A percentile compares a stretch with the other conserved stretches of the same genome.
Evolutionary conservation across 2,329 filamentous ascomycete species (phyloP).

Genomic region (Stylonectria norvegica): DNA sequence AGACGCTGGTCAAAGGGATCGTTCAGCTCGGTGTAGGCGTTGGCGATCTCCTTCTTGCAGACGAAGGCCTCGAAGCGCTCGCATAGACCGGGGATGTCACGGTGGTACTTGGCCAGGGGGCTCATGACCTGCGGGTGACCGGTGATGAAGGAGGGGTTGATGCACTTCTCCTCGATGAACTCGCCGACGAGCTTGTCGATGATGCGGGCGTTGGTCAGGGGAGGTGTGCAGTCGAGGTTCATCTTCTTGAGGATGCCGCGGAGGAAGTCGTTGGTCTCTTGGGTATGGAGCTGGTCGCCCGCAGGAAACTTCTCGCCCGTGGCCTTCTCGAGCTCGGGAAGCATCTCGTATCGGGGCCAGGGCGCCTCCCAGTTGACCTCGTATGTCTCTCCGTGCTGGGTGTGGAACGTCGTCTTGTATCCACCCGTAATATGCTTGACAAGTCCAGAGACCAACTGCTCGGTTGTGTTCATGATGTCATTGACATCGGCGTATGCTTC

Average conservation of each 20-base stretch:
- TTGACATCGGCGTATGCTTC: slow-evolving; percentile 89
- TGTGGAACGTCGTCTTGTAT: slow-evolving; percentile 82
- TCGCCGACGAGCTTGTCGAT: slow-evolving; percentile 92
- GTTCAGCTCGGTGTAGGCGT: slow-evolving; percentile 92
- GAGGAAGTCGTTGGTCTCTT: slow-evolving; percentile 86
- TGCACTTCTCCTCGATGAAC: slow-evolving; percentile 89
- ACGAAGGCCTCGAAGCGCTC: slow-evolving; percentile 98
- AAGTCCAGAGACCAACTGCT: slow-evolving; percentile 85
- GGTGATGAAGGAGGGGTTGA: slow-evolving; percentile 69
- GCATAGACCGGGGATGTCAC: slow-evolving; percentile 75
- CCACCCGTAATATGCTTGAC: slow-evolving; percentile 86
- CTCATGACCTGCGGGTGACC: slow-evolving; percentile 77
- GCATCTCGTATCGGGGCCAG: slow-evolving; percentile 95
- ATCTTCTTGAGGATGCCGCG: slow-evolving; percentile 80
- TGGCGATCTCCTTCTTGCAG: slow-evolving; percentile 73
- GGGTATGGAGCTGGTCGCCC: slow-evolving; percentile 82
- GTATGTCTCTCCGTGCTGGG: slow-evolving; percentile 79
- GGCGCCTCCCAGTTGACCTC: slow-evolving; percentile 95
- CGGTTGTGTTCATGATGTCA: slow-evolving; percentile 76
- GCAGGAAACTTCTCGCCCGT: slow-evolving; percentile 92
- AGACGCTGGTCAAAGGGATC: slow-evolving; percentile 92
- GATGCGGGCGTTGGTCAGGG: slow-evolving; percentile 91
- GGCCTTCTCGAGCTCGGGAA: slow-evolving; percentile 75
- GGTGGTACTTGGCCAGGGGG: slow-evolving; percentile 93
- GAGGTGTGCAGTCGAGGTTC: slow-evolving; percentile 84